Evolutionary conservation across 208 protist species (phyloP).

Genomic region (Acanthamoeba healyi): DNA sequence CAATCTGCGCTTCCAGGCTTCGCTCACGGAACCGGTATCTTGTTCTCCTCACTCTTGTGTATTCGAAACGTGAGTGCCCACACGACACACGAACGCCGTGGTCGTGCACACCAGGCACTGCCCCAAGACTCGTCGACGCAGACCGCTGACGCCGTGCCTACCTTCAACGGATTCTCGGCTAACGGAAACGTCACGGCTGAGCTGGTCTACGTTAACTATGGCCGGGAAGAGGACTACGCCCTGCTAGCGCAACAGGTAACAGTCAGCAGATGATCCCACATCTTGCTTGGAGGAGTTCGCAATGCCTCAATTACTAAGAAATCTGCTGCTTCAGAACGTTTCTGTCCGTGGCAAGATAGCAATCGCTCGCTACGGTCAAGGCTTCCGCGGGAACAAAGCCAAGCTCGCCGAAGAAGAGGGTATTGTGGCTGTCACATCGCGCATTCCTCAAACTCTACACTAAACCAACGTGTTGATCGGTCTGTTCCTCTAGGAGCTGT

Average conservation of each 20-base stretch:
- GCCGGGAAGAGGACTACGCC: constrained; percentile 71
- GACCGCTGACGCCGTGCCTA: constrained; percentile 58
- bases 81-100: neutral
- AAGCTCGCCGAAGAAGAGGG: constrained; percentile 44
- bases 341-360: constrained; percentile 67
- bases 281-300: neutral
- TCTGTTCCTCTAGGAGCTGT: neutral
- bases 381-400: constrained; percentile 71
- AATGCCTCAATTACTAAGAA: neutral
- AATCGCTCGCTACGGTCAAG: constrained; percentile 67
- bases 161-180: constrained; percentile 73
- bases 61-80: neutral
- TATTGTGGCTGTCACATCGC: too few species aligned
- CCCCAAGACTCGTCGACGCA: constrained; percentile 23
- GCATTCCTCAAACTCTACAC: neutral
- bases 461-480: too few species aligned
- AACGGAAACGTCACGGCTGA: constrained; percentile 38
- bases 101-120: neutral
- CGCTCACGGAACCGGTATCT: constrained; percentile 38
- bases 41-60: neutral
- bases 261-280: neutral
- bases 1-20: constrained; percentile 50
- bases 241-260: constrained; percentile 25
- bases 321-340: neutral
- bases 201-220: constrained; percentile 79